Percentiles rank a stretch among this genome's conserved stretches.
Conservation (phyloP, 2,329 filamentous ascomycete species). For the Hymenoscyphus fraxineus region DNA sequence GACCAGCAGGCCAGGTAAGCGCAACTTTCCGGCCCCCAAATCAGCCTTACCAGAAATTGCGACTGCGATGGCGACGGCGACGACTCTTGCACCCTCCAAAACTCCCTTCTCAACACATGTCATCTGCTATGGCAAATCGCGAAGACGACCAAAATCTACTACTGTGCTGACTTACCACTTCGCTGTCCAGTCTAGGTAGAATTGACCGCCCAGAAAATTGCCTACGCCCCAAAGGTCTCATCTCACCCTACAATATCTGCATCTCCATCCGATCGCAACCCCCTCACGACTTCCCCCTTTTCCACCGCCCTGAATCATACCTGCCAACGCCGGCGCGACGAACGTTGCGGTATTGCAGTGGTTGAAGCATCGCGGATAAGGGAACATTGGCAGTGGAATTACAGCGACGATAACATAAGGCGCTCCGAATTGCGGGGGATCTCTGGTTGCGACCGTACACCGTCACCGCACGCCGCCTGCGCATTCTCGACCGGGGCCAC, state of each 20-base stretch:
- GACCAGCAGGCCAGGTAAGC: background rate
- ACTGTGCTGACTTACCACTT: background rate
- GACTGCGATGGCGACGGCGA: background rate
- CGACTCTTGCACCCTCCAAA: background rate
- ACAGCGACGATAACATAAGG: constrained; percentile 10
- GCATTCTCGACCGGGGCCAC: constrained; percentile 4
- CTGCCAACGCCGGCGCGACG: background rate
- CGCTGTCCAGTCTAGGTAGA: background rate
- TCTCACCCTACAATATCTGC: background rate
- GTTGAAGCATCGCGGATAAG: background rate
- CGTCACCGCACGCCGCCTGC: constrained; percentile 4
- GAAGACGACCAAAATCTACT: background rate
- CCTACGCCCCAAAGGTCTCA: background rate
- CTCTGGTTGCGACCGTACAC: constrained; percentile 7
- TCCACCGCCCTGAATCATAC: background rate
- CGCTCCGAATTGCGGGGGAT: constrained; percentile 13
- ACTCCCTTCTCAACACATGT: background rate
- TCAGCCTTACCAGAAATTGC: constrained; percentile 6
- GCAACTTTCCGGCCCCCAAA: constrained; percentile 1
- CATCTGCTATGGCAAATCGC: background rate
- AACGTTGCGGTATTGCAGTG: background rate
- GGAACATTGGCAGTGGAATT: constrained; percentile 2
- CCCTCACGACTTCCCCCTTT: background rate
- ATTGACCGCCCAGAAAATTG: background rate
- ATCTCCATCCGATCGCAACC: constrained; percentile 1